A percentile compares a stretch with the other conserved stretches of the same genome.
Conservation (phyloP, 202 grass and related monocot genomes). For the Zoysia matrella region DNA sequence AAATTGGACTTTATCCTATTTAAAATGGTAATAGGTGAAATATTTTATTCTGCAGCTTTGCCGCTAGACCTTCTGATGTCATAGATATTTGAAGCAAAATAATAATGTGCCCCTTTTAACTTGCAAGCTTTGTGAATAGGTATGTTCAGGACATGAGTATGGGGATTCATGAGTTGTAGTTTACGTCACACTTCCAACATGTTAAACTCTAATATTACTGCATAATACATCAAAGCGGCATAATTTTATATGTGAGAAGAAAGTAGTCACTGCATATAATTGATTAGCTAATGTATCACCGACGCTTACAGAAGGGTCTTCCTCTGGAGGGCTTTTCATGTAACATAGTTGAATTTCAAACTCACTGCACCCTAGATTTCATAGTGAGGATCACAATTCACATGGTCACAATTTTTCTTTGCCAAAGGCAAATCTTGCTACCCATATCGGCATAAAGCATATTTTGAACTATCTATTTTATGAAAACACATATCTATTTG, state of each 20-base stretch:
- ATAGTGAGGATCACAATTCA: too few relatives aligned
- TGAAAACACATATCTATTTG: background rate
- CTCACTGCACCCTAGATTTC: too few relatives aligned
- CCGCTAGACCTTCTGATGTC: background rate
- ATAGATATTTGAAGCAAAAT: slow-evolving; percentile 8
- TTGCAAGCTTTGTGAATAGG: background rate
- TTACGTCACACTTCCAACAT: background rate
- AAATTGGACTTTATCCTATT: too few relatives aligned
- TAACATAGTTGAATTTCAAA: background rate
- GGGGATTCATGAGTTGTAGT: background rate
- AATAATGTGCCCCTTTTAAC: background rate
- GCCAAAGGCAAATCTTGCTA: too few relatives aligned
- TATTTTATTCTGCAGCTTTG: too few relatives aligned
- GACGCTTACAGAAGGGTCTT: background rate
- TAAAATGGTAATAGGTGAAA: too few relatives aligned
- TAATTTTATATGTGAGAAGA: background rate
- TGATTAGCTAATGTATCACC: slow-evolving; percentile 2
- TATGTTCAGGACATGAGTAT: too few relatives aligned
- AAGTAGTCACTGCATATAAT: background rate
- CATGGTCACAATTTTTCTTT: too few relatives aligned
- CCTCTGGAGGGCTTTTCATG: slow-evolving; percentile 1
- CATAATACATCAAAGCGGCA: background rate
- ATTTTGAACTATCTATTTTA: background rate
- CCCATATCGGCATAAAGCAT: background rate
- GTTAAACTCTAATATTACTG: background rate